Evolutionary conservation across 2,329 filamentous ascomycete species (phyloP).

Genomic region (Nigrograna mackinnonii): DNA sequence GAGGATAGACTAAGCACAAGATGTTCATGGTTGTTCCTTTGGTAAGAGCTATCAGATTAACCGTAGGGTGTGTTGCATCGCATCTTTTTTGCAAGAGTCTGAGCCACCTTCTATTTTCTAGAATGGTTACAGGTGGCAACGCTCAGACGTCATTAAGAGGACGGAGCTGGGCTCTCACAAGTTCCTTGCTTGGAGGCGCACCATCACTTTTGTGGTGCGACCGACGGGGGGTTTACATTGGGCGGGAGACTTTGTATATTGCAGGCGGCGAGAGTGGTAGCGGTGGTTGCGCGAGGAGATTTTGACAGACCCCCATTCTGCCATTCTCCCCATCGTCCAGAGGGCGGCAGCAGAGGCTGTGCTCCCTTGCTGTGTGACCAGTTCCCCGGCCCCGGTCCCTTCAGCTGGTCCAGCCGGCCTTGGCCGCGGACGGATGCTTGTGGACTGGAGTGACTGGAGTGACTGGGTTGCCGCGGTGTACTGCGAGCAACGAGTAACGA

Average conservation of each 20-base stretch:
- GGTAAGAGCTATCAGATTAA: conserved; percentile 11
- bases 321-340: too few relatives aligned
- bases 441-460: too few relatives aligned
- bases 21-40: too few relatives aligned
- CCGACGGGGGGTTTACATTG: conserved; percentile 8
- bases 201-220: conserved; percentile 25
- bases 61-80: conserved; percentile 36
- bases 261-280: conserved; percentile 7
- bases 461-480: too few relatives aligned
- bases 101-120: conserved; percentile 27
- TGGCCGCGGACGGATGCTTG: too few relatives aligned
- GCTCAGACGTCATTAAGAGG: conserved; percentile 21
- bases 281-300: conserved; percentile 11
- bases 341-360: conserved; percentile 23
- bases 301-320: conserved; percentile 6
- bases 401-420: conserved; percentile 14
- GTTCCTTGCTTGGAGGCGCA: conserved; percentile 17
- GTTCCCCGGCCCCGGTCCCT: conserved; percentile 11
- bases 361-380: conserved; percentile 22
- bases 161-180: conserved; percentile 10
- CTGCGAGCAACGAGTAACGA: too few relatives aligned
- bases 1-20: conserved; percentile 3
- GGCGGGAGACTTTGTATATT: conserved; percentile 5
- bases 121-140: conserved; percentile 32
- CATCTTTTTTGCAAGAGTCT: conserved; percentile 21